Base-by-base conservation (phyloP, 441 rosid genomes). In the Dalechampia spathulata region DNA sequence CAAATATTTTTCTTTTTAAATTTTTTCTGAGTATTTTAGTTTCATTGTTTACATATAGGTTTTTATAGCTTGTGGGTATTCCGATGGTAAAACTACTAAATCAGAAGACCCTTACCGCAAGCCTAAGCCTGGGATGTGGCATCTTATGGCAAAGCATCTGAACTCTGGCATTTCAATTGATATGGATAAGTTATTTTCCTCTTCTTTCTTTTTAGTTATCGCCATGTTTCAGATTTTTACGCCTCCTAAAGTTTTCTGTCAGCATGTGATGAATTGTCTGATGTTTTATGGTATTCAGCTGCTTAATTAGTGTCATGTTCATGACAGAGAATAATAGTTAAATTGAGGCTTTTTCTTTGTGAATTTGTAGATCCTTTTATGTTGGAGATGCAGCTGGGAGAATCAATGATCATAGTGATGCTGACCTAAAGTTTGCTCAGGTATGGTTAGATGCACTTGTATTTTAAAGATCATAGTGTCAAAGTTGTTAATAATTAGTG, bases 331-430 rank as follows among this genome's bases (percentile, higher is more conserved):
- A 45, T 17, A 7, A 1, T 27, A 0, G 22, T 42, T 8, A 34
- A 22, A 45, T 22, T 34, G n/a, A 28, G 30, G 28, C 22, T 48
- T 42, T 32, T 42, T 46, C 56, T 61, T 8, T 62, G 25, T 52
- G 45, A 17, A 25, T 30, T 47, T 61, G 54, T 67, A 88, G 98
- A 70, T 88, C 96, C 7, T 92, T 88, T 70, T 91, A 88, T 58
- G 98, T 91, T 49, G 98, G 98, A 12, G 98, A 91, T 70, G 96
- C 98, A 52, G 96, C 95, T 1, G 98, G 98, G 57, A 82, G 96
- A 69, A 61, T 57, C 39, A 58, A 62, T 6, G 96, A 92, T 73
- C 95, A 86, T 67, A 84, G 96, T 58, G 94, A 88, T 52, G 89
- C 96, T 60, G 98, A 88, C 72, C 59, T 74, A 42, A 76, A 83